Percentiles rank a stretch among this genome's conserved stretches.
Conservation (phyloP, 108 stramenopile genomes). For the Cyclostephanos invisitatus region DNA sequence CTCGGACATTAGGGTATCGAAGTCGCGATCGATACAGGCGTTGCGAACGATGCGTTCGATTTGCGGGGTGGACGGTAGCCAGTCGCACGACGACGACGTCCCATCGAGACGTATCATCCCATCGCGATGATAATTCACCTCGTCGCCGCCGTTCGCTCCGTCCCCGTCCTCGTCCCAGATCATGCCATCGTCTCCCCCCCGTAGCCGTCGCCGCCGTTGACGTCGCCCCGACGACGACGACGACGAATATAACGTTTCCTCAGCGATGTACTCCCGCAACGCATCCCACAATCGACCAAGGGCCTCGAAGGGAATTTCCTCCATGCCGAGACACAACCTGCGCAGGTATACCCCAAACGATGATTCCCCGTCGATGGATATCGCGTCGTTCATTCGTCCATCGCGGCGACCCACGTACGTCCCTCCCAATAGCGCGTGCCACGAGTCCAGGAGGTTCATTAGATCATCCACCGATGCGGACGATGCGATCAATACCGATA, state of each 20-base stretch:
- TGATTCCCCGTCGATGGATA: conserved; percentile 51
- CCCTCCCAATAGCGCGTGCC: conserved; percentile 34
- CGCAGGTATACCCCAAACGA: conserved; percentile 74
- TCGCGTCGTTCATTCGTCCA: neutral
- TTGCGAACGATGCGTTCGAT: conserved; percentile 40
- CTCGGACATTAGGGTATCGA: conserved; percentile 13
- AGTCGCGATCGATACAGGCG: conserved; percentile 23
- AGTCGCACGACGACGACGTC: conserved; percentile 5
- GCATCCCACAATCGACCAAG: conserved; percentile 65
- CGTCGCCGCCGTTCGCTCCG: neutral
- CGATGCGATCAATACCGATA: conserved; percentile 12
- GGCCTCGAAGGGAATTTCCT: conserved; percentile 74
- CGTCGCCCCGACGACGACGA: neutral
- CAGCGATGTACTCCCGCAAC: conserved; percentile 26
- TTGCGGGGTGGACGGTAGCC: conserved; percentile 43
- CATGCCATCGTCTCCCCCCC: neutral
- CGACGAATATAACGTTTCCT: conserved; percentile 14
- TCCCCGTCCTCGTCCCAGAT: neutral
- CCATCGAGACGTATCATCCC: neutral
- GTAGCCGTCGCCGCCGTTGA: neutral
- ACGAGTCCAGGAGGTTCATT: conserved; percentile 34
- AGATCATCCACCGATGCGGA: conserved; percentile 39
- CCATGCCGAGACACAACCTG: conserved; percentile 77
- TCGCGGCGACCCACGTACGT: neutral
- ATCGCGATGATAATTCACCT: neutral